A percentile compares a stretch with the other conserved stretches of the same genome.
Evolutionary conservation across 352 stramenopile genomes (phyloP).

Genomic region (Stephanocyclus meneghinianus): DNA sequence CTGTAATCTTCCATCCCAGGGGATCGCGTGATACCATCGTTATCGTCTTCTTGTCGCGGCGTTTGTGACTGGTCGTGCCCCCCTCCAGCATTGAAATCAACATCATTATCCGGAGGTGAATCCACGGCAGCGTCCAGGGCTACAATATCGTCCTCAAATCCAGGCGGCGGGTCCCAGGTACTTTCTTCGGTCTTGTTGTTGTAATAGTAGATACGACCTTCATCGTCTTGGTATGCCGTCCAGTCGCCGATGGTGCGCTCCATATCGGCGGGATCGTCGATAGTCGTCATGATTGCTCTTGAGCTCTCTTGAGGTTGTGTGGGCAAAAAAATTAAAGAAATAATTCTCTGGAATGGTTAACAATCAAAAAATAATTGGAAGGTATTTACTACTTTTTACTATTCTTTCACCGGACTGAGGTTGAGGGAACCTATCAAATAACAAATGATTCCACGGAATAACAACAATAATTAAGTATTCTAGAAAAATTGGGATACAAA

Average conservation of each 20-base stretch:
- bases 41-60: neutral
- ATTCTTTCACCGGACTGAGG: too few relatives aligned
- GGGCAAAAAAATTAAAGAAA: too few relatives aligned
- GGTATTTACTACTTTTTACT: too few relatives aligned
- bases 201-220: conserved; percentile 57
- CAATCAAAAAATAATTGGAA: too few relatives aligned
- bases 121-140: neutral
- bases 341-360: too few relatives aligned
- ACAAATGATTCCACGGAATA: too few relatives aligned
- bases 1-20: neutral
- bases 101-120: neutral
- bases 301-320: neutral
- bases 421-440: too few relatives aligned
- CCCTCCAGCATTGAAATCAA: neutral
- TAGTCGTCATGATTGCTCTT: neutral
- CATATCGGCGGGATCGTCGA: neutral
- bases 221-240: conserved; percentile 59
- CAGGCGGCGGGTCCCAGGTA: conserved; percentile 59
- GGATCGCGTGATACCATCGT: conserved; percentile 6
- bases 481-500: too few relatives aligned
- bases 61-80: neutral
- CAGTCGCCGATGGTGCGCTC: conserved; percentile 48
- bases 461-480: too few relatives aligned
- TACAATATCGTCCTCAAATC: conserved; percentile 24
- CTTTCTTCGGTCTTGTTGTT: conserved; percentile 59